phyloP scores from a whole-genome alignment of 805 yeast species.

The Ogataea henricii region DNA sequence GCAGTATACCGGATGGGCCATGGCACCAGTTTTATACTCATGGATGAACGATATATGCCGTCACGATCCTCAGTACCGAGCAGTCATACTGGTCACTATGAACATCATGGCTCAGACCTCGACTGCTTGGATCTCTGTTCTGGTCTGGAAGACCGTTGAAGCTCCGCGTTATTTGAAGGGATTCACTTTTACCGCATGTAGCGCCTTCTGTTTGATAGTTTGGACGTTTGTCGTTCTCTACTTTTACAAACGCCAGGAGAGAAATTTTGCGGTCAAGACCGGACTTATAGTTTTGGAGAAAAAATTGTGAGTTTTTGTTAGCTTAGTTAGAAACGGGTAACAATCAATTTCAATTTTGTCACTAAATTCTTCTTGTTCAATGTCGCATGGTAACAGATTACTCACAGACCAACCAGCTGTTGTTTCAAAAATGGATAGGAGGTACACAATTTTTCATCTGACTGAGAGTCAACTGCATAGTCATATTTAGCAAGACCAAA shows the following conservation, averaged over 20 bases:
- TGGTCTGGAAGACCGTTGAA: slow-evolving; percentile 45
- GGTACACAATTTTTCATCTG: too few species aligned
- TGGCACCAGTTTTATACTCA: slow-evolving; percentile 51
- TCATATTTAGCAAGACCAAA: too few species aligned
- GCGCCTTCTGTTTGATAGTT: slow-evolving; percentile 14
- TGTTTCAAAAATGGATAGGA: too few species aligned
- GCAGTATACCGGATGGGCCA: slow-evolving; percentile 52
- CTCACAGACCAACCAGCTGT: too few species aligned
- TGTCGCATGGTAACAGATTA: too few species aligned
- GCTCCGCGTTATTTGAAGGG: slow-evolving; percentile 42
- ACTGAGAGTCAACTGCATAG: too few species aligned
- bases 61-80: slow-evolving; percentile 44
- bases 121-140: slow-evolving; percentile 43
- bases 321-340: too few species aligned
- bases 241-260: slow-evolving; percentile 17
- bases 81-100: slow-evolving; percentile 40
- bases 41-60: slow-evolving; percentile 52
- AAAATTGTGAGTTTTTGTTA: too few species aligned
- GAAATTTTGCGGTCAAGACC: slow-evolving; percentile 1
- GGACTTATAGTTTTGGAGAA: slow-evolving; percentile 10
- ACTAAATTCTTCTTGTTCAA: too few species aligned
- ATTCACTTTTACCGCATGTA: slow-evolving; percentile 17
- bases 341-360: too few species aligned
- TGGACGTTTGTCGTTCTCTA: slow-evolving; percentile 19
- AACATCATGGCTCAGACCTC: slow-evolving; percentile 45